phyloP scores from a whole-genome alignment of 2,329 filamentous ascomycete genomes.

The Ceratocystis albifundus region DNA sequence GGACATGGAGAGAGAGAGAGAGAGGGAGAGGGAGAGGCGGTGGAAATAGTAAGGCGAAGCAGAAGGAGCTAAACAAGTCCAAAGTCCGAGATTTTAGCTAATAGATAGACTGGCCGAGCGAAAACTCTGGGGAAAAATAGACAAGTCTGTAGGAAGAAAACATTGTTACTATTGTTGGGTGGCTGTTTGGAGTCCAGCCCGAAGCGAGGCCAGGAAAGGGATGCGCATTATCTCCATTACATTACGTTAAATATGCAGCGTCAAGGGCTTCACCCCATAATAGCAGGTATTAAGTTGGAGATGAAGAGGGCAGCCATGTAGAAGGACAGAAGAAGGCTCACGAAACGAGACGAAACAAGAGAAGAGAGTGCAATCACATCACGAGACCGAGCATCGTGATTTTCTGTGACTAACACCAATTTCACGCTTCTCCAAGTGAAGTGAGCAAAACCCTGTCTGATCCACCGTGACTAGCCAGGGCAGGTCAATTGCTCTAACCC shows the following conservation, averaged over 20 bases:
- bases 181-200: not conserved
- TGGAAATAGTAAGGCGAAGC: not conserved
- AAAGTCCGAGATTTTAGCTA: not conserved
- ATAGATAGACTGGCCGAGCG: not conserved
- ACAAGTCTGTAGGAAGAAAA: not conserved
- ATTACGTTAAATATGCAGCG: no score
- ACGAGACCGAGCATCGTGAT: conserved; percentile 1
- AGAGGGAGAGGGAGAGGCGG: not conserved
- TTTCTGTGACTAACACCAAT: conserved; percentile 8
- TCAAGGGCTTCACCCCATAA: not conserved
- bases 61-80: not conserved
- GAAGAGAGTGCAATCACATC: not conserved
- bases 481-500: not conserved
- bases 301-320: not conserved
- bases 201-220: not conserved
- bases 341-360: not conserved
- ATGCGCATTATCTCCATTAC: no score
- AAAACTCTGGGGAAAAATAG: not conserved
- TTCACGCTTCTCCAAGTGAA: not conserved
- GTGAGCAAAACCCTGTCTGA: not conserved
- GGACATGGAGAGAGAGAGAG: not conserved
- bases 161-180: not conserved
- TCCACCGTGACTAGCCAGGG: not conserved
- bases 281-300: not conserved
- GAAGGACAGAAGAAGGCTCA: not conserved